phyloP scores from a whole-genome alignment of 2,329 filamentous ascomycete genomes.

The Geosmithia putterillii region DNA sequence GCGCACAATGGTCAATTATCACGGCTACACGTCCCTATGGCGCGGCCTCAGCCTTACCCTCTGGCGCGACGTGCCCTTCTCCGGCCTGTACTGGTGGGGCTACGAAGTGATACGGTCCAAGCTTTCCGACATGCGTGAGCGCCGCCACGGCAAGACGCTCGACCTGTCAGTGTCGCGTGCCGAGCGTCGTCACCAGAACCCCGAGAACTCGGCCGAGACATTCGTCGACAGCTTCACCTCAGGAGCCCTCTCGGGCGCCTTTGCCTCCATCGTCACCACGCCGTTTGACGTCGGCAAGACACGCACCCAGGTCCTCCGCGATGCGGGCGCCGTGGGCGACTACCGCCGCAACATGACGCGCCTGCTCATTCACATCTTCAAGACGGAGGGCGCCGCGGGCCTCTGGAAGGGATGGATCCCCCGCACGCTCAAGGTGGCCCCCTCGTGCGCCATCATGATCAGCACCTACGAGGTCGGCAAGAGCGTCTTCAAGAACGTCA shows the following conservation, averaged over 20 bases:
- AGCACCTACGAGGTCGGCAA: conserved; percentile 96
- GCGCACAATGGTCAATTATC: conserved; percentile 61
- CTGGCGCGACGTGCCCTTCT: conserved; percentile 96
- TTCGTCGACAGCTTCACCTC: conserved; percentile 84
- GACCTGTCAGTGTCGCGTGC: conserved; percentile 21
- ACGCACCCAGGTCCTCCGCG: conserved; percentile 70
- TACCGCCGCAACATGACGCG: conserved; percentile 55
- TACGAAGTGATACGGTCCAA: conserved; percentile 73
- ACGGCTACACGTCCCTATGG: conserved; percentile 80
- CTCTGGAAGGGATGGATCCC: conserved; percentile 89
- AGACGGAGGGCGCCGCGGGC: conserved; percentile 66
- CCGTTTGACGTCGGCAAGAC: conserved; percentile 98
- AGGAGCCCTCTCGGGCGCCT: conserved; percentile 69
- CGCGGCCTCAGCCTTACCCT: conserved; percentile 79
- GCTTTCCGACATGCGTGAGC: conserved; percentile 57
- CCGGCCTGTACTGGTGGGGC: conserved; percentile 94
- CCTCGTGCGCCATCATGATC: conserved; percentile 98
- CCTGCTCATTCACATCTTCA: conserved; percentile 85
- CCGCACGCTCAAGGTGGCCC: conserved; percentile 84
- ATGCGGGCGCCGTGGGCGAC: conserved; percentile 27
- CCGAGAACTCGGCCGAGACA: conserved; percentile 62
- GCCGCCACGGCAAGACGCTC: conserved; percentile 27
- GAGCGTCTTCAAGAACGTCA: conserved; percentile 67
- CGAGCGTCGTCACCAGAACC: conserved; percentile 42
- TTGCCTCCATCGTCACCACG: conserved; percentile 80